A percentile compares a stretch with the other conserved stretches of the same genome.
Conservation (phyloP, 2,329 filamentous ascomycete genomes). For the Monosporascus sp. region DNA sequence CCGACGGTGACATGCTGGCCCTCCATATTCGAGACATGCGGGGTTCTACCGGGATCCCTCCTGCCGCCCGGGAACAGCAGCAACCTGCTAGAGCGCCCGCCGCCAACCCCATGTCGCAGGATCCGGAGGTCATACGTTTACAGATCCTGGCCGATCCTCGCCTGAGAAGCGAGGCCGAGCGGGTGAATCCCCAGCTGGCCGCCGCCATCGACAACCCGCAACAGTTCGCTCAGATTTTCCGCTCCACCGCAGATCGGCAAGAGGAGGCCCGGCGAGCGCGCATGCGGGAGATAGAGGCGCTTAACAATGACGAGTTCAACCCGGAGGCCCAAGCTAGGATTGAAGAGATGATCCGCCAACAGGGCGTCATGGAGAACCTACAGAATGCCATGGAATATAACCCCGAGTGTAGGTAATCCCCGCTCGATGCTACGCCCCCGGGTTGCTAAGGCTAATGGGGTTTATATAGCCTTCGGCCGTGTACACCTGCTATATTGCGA, state of each 20-base stretch:
- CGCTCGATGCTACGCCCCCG: neutral
- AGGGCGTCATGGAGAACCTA: slow-evolving; percentile 89
- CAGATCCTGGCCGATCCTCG: slow-evolving; percentile 75
- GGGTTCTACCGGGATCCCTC: slow-evolving; percentile 36
- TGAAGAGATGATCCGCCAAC: slow-evolving; percentile 93
- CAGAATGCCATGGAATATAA: slow-evolving; percentile 97
- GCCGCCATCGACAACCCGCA: slow-evolving; percentile 68
- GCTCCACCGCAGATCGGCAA: slow-evolving; percentile 63
- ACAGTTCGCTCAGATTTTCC: slow-evolving; percentile 69
- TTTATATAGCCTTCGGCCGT: slow-evolving; percentile 72
- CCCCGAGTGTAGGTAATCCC: slow-evolving; percentile 70
- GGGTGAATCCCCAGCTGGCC: slow-evolving; percentile 71
- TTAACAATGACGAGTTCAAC: slow-evolving; percentile 95
- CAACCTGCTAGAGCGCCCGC: slow-evolving; percentile 24
- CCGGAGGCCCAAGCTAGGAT: slow-evolving; percentile 86
- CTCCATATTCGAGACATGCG: slow-evolving; percentile 67
- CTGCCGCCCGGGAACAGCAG: slow-evolving; percentile 30
- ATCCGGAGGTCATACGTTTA: slow-evolving; percentile 77
- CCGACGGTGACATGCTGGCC: slow-evolving; percentile 87
- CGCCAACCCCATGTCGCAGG: slow-evolving; percentile 37
- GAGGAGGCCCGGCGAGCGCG: slow-evolving; percentile 69
- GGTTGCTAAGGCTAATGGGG: slow-evolving; percentile 12
- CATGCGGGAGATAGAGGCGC: slow-evolving; percentile 72
- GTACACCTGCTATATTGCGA: slow-evolving; percentile 97
- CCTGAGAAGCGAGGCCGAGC: slow-evolving; percentile 63